Evolutionary conservation across 768 basidiomycete genomes (phyloP), one percentile per base, ranked within the genome.

Genomic region (Tulasnella sp.): DNA sequence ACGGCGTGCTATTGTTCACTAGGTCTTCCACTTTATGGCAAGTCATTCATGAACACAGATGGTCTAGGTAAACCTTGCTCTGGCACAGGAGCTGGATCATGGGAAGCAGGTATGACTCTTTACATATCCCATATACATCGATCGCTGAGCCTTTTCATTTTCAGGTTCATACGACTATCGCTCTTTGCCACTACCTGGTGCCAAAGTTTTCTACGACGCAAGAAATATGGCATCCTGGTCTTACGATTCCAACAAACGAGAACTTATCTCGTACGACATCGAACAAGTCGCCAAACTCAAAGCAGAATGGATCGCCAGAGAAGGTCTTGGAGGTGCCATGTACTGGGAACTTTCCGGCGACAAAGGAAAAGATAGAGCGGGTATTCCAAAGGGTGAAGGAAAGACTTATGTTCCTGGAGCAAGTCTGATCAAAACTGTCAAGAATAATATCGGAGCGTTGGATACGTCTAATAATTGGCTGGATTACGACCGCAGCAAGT

Each of bases 1-100:
- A n/a, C n/a, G n/a, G n/a, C n/a, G 3, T 53, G n/a, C n/a, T 29
- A 3, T n/a, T 29, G 16, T 29, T 25, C 32, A 10, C 28, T 27
- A 45, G 43, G 93, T 9, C 75, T 98, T 40, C 95, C 95, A 0
- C 72, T 95, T 4, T 99, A 98, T 58, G 95, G 95, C 1, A 78
- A 92, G 22, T 83, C 84, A 34, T 99, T 99, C 70, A 69, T 78
- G 62, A 78, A 82, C 60, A 91, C 91, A 0, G 39, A 16, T 40
- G 39, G 39, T 10, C 19, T 40, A 16, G 19, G 39, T n/a, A 5
- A 40, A 40, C 39, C 39, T 25, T 40, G 6, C 39, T 20, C 10
- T n/a, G 39, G 39, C n/a, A 40, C 27, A 20, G 39, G 39, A 5
- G 6, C n/a, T 40, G 39, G 39, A 6, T 20, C 39, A 5, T 40